Evolutionary conservation across 306 rosid species (phyloP), one percentile per base, ranked within the genome.

Genomic region (Sechiopsis laciniata): DNA sequence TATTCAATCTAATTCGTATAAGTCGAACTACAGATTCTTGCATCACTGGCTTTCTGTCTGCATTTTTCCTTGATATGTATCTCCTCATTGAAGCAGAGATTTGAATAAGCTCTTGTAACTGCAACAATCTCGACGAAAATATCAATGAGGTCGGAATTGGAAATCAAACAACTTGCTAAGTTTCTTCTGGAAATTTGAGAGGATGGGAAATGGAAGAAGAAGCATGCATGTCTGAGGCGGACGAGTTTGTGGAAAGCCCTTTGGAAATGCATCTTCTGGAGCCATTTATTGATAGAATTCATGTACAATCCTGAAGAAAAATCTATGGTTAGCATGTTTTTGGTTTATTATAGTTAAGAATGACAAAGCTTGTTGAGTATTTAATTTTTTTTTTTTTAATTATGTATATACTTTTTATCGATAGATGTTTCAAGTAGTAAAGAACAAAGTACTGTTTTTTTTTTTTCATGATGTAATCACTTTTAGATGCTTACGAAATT

Each of bases 201-300:
- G 48, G 21, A 15, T 7, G 13, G 19, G 53, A 65, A 65, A 40
- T 37, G 71, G 10, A 45, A 17, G 70, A 17, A 37, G 71, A 40
- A 37, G 50, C 29, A 65, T 65, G 26, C 2, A 5, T 16, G 16
- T 40, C 26, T 0, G n/a, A 65, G 53, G 71, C 71, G 10, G 8
- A 65, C 17, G 45, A 65, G 45, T 37, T 42, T 65, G 51, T 65
- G 71, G 53, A 16, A 40, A 40, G 29, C 71, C 53, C 16, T 65
- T 40, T 40, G 52, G 53, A 40, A 65, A 65, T 42, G 24, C 14
- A n/a, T 40, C 45, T 63, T 65, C 71, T 37, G 53, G 53, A 0
- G 51, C 4, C 9, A 1, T 37, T 65, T 37, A 65, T 40, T 42
- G 26, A 65, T 65, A n/a, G 17, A 65, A 65, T 65, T 65, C 3